Evolutionary conservation across 176 grass and related monocot genomes (phyloP).

Genomic region (Cenchrus fungigraminus): DNA sequence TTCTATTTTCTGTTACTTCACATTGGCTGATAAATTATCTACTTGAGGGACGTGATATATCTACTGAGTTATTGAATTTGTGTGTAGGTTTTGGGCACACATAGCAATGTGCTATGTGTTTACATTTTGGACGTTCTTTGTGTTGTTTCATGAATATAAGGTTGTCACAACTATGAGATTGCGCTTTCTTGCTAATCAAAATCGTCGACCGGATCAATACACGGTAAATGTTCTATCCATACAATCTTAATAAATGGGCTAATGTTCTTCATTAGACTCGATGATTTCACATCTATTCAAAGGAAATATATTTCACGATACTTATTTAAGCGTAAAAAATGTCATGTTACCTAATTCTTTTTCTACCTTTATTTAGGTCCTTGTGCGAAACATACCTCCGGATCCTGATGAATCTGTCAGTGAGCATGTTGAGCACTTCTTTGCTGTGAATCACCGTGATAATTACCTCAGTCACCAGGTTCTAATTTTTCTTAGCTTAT

Average conservation of each 20-base stretch:
- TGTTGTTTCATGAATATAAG: constrained; percentile 88
- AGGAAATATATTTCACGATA: neutral
- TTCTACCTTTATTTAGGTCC: constrained; percentile 59
- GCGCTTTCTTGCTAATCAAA: constrained; percentile 86
- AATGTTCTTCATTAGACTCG: constrained; percentile 1
- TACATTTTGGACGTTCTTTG: constrained; percentile 83
- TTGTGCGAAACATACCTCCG: constrained; percentile 90
- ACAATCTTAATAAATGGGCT: neutral
- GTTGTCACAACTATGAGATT: constrained; percentile 84
- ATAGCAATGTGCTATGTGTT: constrained; percentile 77
- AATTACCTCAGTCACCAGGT: constrained; percentile 96
- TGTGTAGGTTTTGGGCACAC: constrained; percentile 80
- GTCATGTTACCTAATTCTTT: neutral
- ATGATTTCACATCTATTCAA: constrained; percentile 9
- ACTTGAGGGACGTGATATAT: neutral
- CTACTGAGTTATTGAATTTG: constrained; percentile 22
- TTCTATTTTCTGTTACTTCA: neutral
- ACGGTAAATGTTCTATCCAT: constrained; percentile 63
- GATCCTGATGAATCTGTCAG: constrained; percentile 93
- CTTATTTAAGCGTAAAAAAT: constrained; percentile 12
- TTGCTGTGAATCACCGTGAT: constrained; percentile 95
- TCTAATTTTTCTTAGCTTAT: constrained; percentile 31
- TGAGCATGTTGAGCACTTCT: constrained; percentile 98
- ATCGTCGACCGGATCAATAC: constrained; percentile 82
- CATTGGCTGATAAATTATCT: constrained; percentile 27